Conservation (phyloP, 768 basidiomycete species). For the Psilocybe tampanensis region DNA sequence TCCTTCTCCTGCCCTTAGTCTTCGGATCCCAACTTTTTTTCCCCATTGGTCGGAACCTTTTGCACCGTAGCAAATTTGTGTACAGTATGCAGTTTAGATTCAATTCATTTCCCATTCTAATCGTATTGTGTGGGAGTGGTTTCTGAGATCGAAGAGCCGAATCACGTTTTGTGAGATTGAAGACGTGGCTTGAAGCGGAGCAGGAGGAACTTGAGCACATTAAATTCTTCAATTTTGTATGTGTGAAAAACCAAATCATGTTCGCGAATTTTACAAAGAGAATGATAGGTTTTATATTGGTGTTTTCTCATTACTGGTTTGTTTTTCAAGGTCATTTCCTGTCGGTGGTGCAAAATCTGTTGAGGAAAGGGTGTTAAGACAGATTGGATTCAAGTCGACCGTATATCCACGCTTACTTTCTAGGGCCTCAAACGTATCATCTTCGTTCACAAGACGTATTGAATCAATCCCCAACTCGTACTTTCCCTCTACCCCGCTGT, state of each 20-base stretch:
- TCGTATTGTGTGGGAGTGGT: neutral
- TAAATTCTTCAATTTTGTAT: too few relatives aligned
- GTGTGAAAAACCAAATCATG: too few relatives aligned
- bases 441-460: slow-evolving; percentile 80
- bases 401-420: slow-evolving; percentile 25
- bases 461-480: slow-evolving; percentile 86
- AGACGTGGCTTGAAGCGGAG: too few relatives aligned
- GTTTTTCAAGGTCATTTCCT: slow-evolving; percentile 7
- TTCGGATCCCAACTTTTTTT: slow-evolving; percentile 16
- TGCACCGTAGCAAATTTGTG: slow-evolving; percentile 19
- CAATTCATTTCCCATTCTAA: slow-evolving; percentile 8
- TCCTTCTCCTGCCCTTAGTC: slow-evolving; percentile 14
- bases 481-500: slow-evolving; percentile 68
- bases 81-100: slow-evolving; percentile 19
- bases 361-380: neutral
- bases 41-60: slow-evolving; percentile 18
- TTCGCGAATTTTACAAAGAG: neutral
- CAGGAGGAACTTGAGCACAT: too few relatives aligned
- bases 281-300: neutral
- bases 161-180: too few relatives aligned
- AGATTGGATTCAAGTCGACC: neutral
- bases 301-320: neutral
- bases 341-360: neutral
- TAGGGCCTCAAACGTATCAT: slow-evolving; percentile 47
- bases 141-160: too few relatives aligned